Evolutionary conservation across 2,329 filamentous ascomycete genomes (phyloP), one percentile per base, ranked within the genome.

Genomic region (Fusarium humuli): DNA sequence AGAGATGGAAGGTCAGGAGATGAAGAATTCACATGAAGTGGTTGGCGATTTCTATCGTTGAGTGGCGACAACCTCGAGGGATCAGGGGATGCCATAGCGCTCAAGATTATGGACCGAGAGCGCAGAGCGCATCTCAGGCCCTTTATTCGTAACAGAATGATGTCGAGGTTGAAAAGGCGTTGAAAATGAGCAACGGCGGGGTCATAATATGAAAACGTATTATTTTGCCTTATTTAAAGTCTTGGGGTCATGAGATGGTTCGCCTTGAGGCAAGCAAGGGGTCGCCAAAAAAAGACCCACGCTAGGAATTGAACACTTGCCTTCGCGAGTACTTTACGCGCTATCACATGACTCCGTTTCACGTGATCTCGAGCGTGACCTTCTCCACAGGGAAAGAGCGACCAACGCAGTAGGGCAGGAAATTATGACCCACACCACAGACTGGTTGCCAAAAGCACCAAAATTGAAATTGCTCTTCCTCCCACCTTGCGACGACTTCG

Each of bases 1-100:
- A 89, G 76, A 1, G 86, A 82, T 5, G 87, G 87, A 1, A 89
- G 76, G n/a, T 81, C 81, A n/a, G 87, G 86, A 7, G 87, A 88
- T 1, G 86, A 88, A 0, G 86, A 86, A 11, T 74, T 66, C 30
- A 77, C 60, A 30, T 78, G 70, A 20, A 78, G 71, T 12, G 60
- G 79, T 73, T 58, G 77, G 65, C 59, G 78, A 71, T 69, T 79
- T 75, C 79, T 67, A 52, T 71, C 78, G 60, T 77, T 71, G 65
- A 74, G 48, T 48, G 76, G 69, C 57, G 77, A 76, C 58, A 81
- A 76, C 27, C 72, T 64, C 59, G 79, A 79, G 46, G 70, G 75
- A 54, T 79, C 74, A 57, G 78, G 72, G 52, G 79, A 78, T 53
- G 75, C 67, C 80, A 82, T 82, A 34, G 66, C 69, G 63, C 73